phyloP scores from a whole-genome alignment of 192 early-diverging fungal species.

The Coemansia sp. region DNA sequence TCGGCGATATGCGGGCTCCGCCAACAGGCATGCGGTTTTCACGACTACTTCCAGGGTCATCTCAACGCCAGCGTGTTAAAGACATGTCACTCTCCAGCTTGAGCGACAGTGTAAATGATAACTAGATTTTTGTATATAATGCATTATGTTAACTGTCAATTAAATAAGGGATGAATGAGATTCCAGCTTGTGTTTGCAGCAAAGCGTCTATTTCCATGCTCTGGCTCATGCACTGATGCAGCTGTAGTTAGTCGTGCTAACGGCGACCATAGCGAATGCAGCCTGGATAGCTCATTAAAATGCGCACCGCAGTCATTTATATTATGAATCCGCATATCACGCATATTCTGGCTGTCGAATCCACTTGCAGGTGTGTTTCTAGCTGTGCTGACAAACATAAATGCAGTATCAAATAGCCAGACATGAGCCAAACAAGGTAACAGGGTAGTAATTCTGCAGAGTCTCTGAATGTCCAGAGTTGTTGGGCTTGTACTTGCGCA shows the following conservation, averaged over 20 bases:
- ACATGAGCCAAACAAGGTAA: conserved; percentile 2
- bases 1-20: neutral
- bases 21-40: conserved; percentile 12
- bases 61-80: conserved; percentile 11
- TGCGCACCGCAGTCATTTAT: conserved; percentile 5
- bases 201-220: too few species aligned
- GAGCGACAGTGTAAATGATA: conserved; percentile 8
- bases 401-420: conserved; percentile 27
- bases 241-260: conserved; percentile 9
- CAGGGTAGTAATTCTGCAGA: conserved; percentile 2
- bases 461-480: conserved; percentile 6
- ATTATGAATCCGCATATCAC: conserved; percentile 15
- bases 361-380: neutral
- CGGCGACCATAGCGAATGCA: conserved; percentile 3
- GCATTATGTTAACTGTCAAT: conserved; percentile 5
- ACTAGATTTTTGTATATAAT: neutral
- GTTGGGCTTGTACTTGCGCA: conserved; percentile 10
- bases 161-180: conserved; percentile 17
- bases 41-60: conserved; percentile 16
- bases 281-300: too few species aligned
- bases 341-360: neutral
- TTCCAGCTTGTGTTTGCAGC: conserved; percentile 19
- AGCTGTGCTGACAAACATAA: conserved; percentile 21
- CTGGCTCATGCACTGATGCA: neutral
- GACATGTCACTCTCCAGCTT: neutral